Evolutionary conservation across 2,329 filamentous ascomycete species (phyloP).

Genomic region (Chalara sp.): DNA sequence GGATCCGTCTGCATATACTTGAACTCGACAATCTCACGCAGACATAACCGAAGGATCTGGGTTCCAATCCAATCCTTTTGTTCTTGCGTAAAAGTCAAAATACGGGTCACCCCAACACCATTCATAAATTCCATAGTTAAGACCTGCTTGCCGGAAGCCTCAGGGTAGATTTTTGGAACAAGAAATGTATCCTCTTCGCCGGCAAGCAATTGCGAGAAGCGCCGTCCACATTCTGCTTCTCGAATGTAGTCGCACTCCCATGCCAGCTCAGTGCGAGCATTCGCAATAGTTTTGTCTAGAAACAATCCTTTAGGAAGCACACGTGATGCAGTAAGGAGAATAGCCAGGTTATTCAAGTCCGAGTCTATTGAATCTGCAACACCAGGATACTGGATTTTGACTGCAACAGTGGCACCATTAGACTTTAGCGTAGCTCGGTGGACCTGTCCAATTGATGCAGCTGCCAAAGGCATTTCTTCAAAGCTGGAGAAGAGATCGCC

Average conservation of each 20-base stretch:
- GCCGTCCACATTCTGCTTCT: conserved; percentile 73
- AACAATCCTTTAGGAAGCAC: conserved; percentile 88
- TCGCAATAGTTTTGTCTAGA: conserved; percentile 94
- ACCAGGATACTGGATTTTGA: conserved; percentile 96
- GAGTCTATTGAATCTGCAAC: conserved; percentile 95
- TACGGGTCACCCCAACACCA: conserved; percentile 78
- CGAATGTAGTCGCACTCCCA: conserved; percentile 97
- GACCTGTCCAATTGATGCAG: conserved; percentile 94
- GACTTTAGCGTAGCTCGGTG: conserved; percentile 77
- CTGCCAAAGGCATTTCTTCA: conserved; percentile 86
- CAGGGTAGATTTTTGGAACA: conserved; percentile 69
- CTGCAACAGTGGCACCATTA: conserved; percentile 71
- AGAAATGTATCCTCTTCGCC: conserved; percentile 68
- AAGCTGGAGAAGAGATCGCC: conserved; percentile 76
- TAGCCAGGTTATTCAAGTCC: conserved; percentile 85
- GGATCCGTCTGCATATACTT: conserved; percentile 98
- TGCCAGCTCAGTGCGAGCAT: conserved; percentile 81
- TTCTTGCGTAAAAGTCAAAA: conserved; percentile 66
- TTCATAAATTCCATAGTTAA: conserved; percentile 90
- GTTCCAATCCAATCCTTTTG: conserved; percentile 96
- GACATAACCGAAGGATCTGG: conserved; percentile 82
- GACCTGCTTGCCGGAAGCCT: conserved; percentile 80
- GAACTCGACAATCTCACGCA: conserved; percentile 91
- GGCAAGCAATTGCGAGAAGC: conserved; percentile 72
- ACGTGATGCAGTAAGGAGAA: conserved; percentile 84